Percentiles rank a stretch among this genome's conserved stretches.
phyloP scores from a whole-genome alignment of 257 asterid genomes.

The Lycium ferocissimum region DNA sequence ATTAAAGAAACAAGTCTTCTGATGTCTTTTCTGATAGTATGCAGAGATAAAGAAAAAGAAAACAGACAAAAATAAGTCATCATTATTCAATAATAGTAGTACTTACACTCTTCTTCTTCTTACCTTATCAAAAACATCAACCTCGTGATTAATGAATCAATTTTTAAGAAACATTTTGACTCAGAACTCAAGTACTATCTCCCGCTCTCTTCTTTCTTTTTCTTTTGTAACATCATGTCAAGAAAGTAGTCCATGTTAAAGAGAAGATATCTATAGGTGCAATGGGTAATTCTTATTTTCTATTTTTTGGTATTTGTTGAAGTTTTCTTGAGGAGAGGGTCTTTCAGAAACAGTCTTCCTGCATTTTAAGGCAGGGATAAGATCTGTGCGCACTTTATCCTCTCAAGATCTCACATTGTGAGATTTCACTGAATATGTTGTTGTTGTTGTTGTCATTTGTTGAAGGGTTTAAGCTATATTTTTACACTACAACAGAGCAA shows the following conservation, averaged over 20 bases:
- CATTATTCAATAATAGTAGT: slow-evolving; percentile 89
- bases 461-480: too few relatives aligned
- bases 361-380: too few relatives aligned
- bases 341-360: too few relatives aligned
- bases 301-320: too few relatives aligned
- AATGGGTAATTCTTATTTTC: not conserved
- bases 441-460: too few relatives aligned
- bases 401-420: too few relatives aligned
- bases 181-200: not conserved
- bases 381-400: too few relatives aligned
- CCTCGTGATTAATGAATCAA: slow-evolving; percentile 73
- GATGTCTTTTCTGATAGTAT: slow-evolving; percentile 39
- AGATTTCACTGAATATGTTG: too few relatives aligned
- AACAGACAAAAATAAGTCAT: slow-evolving; percentile 73
- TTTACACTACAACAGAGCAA: too few relatives aligned
- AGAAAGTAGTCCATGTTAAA: not conserved
- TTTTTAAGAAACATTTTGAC: not conserved
- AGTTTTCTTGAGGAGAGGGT: too few relatives aligned
- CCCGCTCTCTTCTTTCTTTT: not conserved
- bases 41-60: slow-evolving; percentile 37
- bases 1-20: slow-evolving; percentile 51
- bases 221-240: not conserved
- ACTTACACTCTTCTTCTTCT: not conserved
- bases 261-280: not conserved
- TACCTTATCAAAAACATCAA: slow-evolving; percentile 61